Conservation (phyloP, 1,284 basidiomycete genomes). For the Retiboletus flavoniger region DNA sequence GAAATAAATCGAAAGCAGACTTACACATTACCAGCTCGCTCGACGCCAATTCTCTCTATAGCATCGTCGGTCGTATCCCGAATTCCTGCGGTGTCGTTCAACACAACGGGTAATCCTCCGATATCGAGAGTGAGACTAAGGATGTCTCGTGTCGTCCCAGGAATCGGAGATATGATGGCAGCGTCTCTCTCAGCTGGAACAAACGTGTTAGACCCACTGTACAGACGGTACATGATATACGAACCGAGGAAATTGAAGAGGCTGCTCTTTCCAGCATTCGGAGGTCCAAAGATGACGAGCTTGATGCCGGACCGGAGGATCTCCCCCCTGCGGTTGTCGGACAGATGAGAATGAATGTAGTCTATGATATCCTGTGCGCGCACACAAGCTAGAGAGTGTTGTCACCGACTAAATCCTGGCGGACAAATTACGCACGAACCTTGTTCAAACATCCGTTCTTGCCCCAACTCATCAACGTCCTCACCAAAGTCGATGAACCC, state of each 20-base stretch:
- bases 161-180: constrained; percentile 82
- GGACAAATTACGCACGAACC: constrained; percentile 42
- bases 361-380: constrained; percentile 48
- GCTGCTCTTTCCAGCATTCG: constrained; percentile 88
- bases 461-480: constrained; percentile 63
- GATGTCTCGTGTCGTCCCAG: constrained; percentile 87
- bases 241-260: constrained; percentile 80
- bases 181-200: constrained; percentile 75
- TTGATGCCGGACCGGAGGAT: constrained; percentile 79
- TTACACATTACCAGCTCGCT: constrained; percentile 65
- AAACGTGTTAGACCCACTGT: neutral
- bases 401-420: neutral
- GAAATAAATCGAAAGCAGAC: constrained; percentile 27
- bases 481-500: constrained; percentile 91
- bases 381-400: constrained; percentile 43
- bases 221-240: constrained; percentile 11
- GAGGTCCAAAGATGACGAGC: constrained; percentile 84
- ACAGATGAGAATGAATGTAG: constrained; percentile 55
- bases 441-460: constrained; percentile 56
- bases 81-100: constrained; percentile 84
- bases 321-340: constrained; percentile 75
- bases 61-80: constrained; percentile 62
- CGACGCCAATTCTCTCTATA: constrained; percentile 82
- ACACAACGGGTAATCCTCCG: constrained; percentile 77
- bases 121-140: constrained; percentile 82